Percentiles rank a stretch among this genome's conserved stretches.
Conservation (phyloP, 2,329 filamentous ascomycete genomes). For the Colletotrichum chrysophilum region DNA sequence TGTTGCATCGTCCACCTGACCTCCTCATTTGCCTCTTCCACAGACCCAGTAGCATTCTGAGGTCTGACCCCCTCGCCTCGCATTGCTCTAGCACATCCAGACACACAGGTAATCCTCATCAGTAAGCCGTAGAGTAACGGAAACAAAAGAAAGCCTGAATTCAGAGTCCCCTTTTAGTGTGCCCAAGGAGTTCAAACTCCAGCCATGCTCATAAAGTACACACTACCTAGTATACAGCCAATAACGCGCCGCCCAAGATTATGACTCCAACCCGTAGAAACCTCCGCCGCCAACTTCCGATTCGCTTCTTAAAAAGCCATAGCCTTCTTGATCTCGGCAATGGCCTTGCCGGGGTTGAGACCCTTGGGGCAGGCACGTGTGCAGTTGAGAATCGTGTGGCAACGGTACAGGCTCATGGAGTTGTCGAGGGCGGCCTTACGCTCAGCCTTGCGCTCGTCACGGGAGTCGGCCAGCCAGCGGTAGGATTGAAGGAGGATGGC, state of each 20-base stretch:
- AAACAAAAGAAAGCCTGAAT: constrained; percentile 22
- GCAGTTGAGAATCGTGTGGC: constrained; percentile 99
- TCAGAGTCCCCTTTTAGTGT: constrained; percentile 20
- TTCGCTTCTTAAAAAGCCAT: constrained; percentile 65
- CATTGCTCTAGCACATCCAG: neutral
- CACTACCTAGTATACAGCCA: constrained; percentile 23
- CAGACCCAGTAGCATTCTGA: neutral
- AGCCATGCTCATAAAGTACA: constrained; percentile 10
- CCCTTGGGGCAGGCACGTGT: constrained; percentile 98
- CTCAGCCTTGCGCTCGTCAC: constrained; percentile 88
- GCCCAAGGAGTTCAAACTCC: constrained; percentile 20
- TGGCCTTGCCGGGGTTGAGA: constrained; percentile 91
- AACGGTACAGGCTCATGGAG: constrained; percentile 98
- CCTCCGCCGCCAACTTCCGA: neutral
- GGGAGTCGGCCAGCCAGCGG: constrained; percentile 94
- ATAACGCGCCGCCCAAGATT: constrained; percentile 21
- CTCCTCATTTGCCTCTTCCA: neutral
- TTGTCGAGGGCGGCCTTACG: constrained; percentile 94
- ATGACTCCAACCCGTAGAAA: constrained; percentile 16
- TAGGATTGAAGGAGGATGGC: constrained; percentile 97
- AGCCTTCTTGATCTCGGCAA: constrained; percentile 98
- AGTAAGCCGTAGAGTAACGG: neutral
- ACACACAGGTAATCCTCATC: neutral
- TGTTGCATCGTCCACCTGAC: neutral
- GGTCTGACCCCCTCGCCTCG: neutral